Evolutionary conservation across 1,284 basidiomycete species (phyloP).

Genomic region (Moniliella sp.): DNA sequence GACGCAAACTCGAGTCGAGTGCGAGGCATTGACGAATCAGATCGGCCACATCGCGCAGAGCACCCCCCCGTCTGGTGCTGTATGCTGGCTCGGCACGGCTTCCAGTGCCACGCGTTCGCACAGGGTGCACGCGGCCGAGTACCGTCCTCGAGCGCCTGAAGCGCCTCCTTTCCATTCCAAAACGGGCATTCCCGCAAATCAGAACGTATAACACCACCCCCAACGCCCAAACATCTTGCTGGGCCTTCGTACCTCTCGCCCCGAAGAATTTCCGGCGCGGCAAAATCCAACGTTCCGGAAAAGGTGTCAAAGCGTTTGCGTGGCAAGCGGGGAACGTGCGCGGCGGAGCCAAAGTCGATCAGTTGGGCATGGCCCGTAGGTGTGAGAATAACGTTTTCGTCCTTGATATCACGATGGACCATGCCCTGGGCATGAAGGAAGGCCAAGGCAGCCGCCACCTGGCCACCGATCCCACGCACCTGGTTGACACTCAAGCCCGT

Average conservation of each 20-base stretch:
- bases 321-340: conserved; percentile 54
- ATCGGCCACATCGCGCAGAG: conserved; percentile 53
- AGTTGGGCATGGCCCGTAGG: conserved; percentile 47
- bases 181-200: conserved; percentile 68
- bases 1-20: conserved; percentile 41
- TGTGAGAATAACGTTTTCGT: conserved; percentile 68
- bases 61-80: conserved; percentile 51
- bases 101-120: conserved; percentile 14
- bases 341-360: conserved; percentile 76
- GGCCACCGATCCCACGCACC: conserved; percentile 60
- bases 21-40: conserved; percentile 58
- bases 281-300: conserved; percentile 28
- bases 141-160: conserved; percentile 19
- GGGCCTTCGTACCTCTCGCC: conserved; percentile 47
- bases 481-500: conserved; percentile 57
- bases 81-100: too few relatives aligned
- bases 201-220: conserved; percentile 69
- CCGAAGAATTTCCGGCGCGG: conserved; percentile 50
- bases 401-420: conserved; percentile 75
- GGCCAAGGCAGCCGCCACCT: conserved; percentile 62
- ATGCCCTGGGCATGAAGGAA: conserved; percentile 58
- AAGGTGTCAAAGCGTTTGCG: conserved; percentile 41
- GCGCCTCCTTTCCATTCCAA: conserved; percentile 39
- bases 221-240: conserved; percentile 74
- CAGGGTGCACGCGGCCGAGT: conserved; percentile 21